Base-by-base conservation (phyloP, 169 alveolate species). In the Eimeria falciformis region DNA sequence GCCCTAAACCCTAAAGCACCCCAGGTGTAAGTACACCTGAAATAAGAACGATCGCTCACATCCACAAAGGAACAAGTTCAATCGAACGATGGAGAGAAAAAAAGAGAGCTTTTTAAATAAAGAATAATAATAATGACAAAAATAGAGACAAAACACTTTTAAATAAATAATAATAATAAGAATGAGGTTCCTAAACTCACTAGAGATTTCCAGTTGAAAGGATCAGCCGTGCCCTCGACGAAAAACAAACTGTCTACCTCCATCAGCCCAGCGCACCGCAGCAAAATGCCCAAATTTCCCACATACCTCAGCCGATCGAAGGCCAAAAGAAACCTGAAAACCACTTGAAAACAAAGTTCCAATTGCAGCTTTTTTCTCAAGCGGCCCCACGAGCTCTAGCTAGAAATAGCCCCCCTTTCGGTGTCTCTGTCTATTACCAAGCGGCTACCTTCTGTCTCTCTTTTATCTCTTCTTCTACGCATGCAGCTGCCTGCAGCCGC, bases 171-270 rank as follows among this genome's bases (percentile, higher is more conserved):
- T 18, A 2, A 7, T n/a, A 50, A 50, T 0, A 12, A 1, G 17
- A 12, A 6, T 58, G 23, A 6, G 18, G 18, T 58, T 6, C 4
- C 17, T 12, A 6, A n/a, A 6, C 82, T 37, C 65, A 84, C 91
- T 37, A 84, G n/a, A 7, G 46, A 65, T 84, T 65, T 84, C 83
- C 82, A 65, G 68, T 65, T 84, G 82, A 84, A 66, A 1, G 82
- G 84, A 47, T 65, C 83, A 6, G 83, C 91, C 7, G 83, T 65
- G 21, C 91, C 91, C 12, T 66, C 83, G 27, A 86, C 33, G 27
- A 50, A 66, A 40, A 55, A 66, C 11, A 86, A 17, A n/a, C 83
- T 73, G n/a, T 66, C 83, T 33, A 68, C 43, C 21, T 77, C 71
- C 3, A 85, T 27, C 27, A 56, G 45, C 0, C 68, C 84, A 29